Evolutionary conservation across 2,329 filamentous ascomycete species (phyloP).

Genomic region (Ophiosphaerella narmari): DNA sequence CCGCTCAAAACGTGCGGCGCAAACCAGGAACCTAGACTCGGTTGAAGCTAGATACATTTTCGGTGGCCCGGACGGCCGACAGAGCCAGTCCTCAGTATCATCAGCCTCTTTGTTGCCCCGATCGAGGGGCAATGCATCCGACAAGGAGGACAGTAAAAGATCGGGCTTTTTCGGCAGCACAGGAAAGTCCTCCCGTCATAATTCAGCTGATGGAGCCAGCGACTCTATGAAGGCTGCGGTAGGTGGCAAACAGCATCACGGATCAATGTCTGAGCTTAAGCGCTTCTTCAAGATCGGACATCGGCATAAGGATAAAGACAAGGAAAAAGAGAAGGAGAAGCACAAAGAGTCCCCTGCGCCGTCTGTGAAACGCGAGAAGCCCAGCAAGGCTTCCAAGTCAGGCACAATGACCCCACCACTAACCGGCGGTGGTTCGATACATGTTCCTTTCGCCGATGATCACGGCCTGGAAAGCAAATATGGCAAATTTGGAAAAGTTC

Average conservation of each 20-base stretch:
- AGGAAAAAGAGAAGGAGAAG: slow-evolving; percentile 47
- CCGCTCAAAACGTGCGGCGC: slow-evolving; percentile 76
- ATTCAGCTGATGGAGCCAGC: slow-evolving; percentile 45
- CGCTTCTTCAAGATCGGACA: slow-evolving; percentile 89
- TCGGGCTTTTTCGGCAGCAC: slow-evolving; percentile 58
- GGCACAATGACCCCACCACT: slow-evolving; percentile 47
- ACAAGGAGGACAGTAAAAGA: slow-evolving; percentile 54
- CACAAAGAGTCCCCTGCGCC: slow-evolving; percentile 66
- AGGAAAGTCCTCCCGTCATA: slow-evolving; percentile 54
- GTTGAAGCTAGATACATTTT: slow-evolving; percentile 88
- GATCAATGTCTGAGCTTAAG: slow-evolving; percentile 93
- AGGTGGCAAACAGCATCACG: slow-evolving; percentile 56
- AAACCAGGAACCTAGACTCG: slow-evolving; percentile 65
- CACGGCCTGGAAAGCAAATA: slow-evolving; percentile 90
- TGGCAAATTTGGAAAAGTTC: slow-evolving; percentile 90
- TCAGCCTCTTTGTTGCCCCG: slow-evolving; percentile 49
- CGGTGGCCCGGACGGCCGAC: slow-evolving; percentile 69
- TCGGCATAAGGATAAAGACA: slow-evolving; percentile 57
- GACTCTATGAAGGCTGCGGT: slow-evolving; percentile 25
- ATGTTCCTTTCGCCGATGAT: slow-evolving; percentile 88
- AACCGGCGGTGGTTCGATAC: slow-evolving; percentile 31
- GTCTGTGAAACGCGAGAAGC: slow-evolving; percentile 58
- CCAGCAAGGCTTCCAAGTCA: slow-evolving; percentile 51
- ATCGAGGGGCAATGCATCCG: slow-evolving; percentile 48
- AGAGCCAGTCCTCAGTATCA: slow-evolving; percentile 45